These are phyloP conservation scores for Zalaria obscura DNA, from an alignment of 2,329 filamentous ascomycete species.

Conservation along the genomic window DNA sequence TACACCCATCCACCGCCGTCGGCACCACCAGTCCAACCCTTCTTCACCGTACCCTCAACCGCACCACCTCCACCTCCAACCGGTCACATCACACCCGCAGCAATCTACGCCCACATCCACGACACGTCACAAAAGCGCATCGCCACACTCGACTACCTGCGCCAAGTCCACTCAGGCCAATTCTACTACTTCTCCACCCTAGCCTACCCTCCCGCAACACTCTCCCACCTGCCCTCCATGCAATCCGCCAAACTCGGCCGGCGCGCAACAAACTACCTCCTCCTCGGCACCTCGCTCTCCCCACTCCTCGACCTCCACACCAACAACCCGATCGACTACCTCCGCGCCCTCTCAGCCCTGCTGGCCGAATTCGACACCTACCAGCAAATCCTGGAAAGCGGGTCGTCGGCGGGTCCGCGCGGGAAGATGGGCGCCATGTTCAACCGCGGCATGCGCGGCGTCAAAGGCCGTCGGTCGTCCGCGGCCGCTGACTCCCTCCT, in stretches of 20 bases:
- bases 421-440: constrained; percentile 52
- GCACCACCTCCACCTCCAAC: neutral
- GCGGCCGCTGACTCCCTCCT: constrained; percentile 46
- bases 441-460: constrained; percentile 27
- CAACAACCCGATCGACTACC: constrained; percentile 66
- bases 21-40: too few relatives aligned
- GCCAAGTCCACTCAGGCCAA: constrained; percentile 84
- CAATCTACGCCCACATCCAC: constrained; percentile 55
- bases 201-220: constrained; percentile 71
- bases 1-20: neutral
- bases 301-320: constrained; percentile 80
- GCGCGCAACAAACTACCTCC: constrained; percentile 83
- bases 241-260: constrained; percentile 71
- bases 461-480: constrained; percentile 33
- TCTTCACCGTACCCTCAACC: too few relatives aligned
- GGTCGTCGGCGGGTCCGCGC: constrained; percentile 53
- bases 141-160: constrained; percentile 81
- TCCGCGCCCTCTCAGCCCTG: constrained; percentile 72
- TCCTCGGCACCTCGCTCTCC: constrained; percentile 83
- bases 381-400: constrained; percentile 67
- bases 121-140: constrained; percentile 86
- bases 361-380: constrained; percentile 88
- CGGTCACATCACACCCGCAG: constrained; percentile 30
- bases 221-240: constrained; percentile 73
- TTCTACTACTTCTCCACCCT: constrained; percentile 98